Conservation (phyloP, 1,139 yeast species). For the Suhomyces yuchorum region DNA sequence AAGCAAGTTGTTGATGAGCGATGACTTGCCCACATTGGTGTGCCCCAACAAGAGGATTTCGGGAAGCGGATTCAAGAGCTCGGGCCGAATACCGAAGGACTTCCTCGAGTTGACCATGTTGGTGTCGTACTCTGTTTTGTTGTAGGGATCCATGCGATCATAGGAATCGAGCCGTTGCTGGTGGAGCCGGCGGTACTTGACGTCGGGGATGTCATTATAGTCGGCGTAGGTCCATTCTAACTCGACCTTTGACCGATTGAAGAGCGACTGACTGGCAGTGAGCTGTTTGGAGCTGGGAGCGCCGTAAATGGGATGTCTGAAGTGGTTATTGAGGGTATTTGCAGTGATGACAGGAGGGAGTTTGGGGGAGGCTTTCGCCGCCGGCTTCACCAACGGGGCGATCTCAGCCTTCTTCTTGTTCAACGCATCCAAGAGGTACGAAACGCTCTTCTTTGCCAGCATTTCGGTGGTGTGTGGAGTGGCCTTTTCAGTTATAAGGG, state of each 20-base stretch:
- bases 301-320: slow-evolving; percentile 22
- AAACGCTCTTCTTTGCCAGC: slow-evolving; percentile 13
- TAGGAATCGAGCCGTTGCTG: slow-evolving; percentile 22
- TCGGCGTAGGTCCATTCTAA: slow-evolving; percentile 63
- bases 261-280: slow-evolving; percentile 32
- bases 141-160: slow-evolving; percentile 23
- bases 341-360: slow-evolving; percentile 26
- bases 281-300: slow-evolving; percentile 18
- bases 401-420: background rate
- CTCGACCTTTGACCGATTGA: slow-evolving; percentile 44
- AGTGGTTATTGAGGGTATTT: slow-evolving; percentile 25
- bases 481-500: background rate
- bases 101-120: slow-evolving; percentile 21
- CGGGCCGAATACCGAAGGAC: slow-evolving; percentile 37
- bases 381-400: background rate
- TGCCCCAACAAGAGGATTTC: slow-evolving; percentile 77
- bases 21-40: slow-evolving; percentile 84
- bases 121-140: slow-evolving; percentile 24
- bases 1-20: slow-evolving; percentile 62
- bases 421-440: slow-evolving; percentile 18
- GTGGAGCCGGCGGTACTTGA: slow-evolving; percentile 37
- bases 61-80: slow-evolving; percentile 45
- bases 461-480: background rate
- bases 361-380: background rate
- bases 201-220: slow-evolving; percentile 60